A percentile compares a stretch with the other conserved stretches of the same genome.
phyloP scores from a whole-genome alignment of 805 yeast species.

The Metschnikowia dekortorum region DNA sequence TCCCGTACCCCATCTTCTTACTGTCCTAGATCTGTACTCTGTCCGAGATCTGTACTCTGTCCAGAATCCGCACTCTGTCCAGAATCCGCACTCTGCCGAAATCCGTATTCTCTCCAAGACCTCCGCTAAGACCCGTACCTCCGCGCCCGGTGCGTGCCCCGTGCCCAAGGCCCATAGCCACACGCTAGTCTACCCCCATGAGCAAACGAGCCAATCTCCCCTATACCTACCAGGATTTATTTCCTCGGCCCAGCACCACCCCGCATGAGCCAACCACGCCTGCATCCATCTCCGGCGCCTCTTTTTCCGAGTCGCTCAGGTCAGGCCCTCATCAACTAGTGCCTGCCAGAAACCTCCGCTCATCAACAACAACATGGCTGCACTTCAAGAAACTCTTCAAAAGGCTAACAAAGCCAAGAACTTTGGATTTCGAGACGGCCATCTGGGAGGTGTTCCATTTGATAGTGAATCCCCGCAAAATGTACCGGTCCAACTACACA shows the following conservation, averaged over 20 bases:
- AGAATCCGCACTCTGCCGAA: no score
- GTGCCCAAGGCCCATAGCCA: background rate
- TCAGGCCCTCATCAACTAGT: conserved; percentile 13
- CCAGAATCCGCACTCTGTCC: no score
- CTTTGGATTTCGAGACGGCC: conserved; percentile 89
- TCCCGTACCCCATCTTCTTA: no score
- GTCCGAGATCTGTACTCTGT: no score
- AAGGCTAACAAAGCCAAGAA: conserved; percentile 59
- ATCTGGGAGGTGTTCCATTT: conserved; percentile 83
- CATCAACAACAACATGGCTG: conserved; percentile 14
- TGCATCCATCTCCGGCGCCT: conserved; percentile 21
- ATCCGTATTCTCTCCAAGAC: no score
- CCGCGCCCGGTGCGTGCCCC: background rate
- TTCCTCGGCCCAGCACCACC: conserved; percentile 24
- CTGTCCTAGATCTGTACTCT: no score
- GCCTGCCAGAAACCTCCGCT: conserved; percentile 11
- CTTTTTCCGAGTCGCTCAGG: conserved; percentile 18
- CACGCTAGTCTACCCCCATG: conserved; percentile 18
- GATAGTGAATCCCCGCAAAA: conserved; percentile 71
- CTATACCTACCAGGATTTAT: conserved; percentile 40
- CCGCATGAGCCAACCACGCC: conserved; percentile 15
- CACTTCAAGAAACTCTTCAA: conserved; percentile 29
- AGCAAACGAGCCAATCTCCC: conserved; percentile 38
- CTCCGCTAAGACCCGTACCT: background rate
- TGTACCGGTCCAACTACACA: conserved; percentile 69